These are phyloP conservation scores for Trichoderma harzianum DNA, from an alignment of 2,329 filamentous ascomycete species.

Conservation along the genomic window DNA sequence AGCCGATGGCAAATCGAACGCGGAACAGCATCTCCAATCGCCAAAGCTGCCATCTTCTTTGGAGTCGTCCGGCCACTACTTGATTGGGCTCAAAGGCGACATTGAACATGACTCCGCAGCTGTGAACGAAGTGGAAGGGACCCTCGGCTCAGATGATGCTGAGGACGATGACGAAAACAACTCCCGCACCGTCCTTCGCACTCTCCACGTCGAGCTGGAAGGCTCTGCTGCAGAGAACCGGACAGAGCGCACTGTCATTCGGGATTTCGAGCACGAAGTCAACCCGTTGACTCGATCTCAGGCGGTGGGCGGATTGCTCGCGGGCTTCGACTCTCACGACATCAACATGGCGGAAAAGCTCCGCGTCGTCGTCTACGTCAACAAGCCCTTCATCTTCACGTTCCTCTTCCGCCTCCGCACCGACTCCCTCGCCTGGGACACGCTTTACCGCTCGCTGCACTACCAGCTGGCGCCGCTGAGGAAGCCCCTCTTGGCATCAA, in stretches of 20 bases:
- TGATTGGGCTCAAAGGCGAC: constrained; percentile 66
- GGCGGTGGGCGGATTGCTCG: constrained; percentile 33
- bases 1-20: constrained; percentile 17
- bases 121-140: constrained; percentile 32
- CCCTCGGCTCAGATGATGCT: constrained; percentile 30
- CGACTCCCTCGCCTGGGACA: constrained; percentile 53
- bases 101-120: constrained; percentile 46
- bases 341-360: constrained; percentile 55
- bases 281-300: constrained; percentile 32
- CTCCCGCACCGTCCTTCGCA: constrained; percentile 60
- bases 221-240: constrained; percentile 33
- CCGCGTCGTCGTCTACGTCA: constrained; percentile 69
- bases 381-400: constrained; percentile 72
- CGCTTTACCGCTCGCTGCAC: constrained; percentile 58
- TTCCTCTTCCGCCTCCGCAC: constrained; percentile 65
- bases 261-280: constrained; percentile 41
- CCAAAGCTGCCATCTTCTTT: constrained; percentile 22
- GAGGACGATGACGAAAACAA: constrained; percentile 37
- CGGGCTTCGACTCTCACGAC: constrained; percentile 42
- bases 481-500: constrained; percentile 55
- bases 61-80: constrained; percentile 48
- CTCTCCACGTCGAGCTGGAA: constrained; percentile 63
- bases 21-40: neutral
- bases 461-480: constrained; percentile 58
- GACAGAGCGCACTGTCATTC: constrained; percentile 44